Evolutionary conservation across 176 grass and related monocot genomes (phyloP), one percentile per base, ranked within the genome.

Genomic region (Pharus latifolius): DNA sequence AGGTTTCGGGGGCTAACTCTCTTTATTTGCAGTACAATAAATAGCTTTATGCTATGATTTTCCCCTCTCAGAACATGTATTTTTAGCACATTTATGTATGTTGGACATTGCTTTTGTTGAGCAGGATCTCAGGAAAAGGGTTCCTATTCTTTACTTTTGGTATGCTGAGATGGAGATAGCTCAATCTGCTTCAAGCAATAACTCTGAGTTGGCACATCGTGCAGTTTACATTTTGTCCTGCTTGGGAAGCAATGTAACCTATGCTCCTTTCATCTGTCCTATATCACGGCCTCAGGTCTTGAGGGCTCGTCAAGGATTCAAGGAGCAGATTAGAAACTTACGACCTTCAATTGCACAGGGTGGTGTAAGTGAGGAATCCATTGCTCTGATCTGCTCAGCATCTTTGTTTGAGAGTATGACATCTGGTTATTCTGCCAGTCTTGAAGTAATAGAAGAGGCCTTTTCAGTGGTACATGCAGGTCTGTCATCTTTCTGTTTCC

Each of bases 331-430:
- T 79, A 98, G 81, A 84, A 79, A 67, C 55, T 73, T 93, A 64
- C 51, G 13, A 65, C 74, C 67, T 59, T 3, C 65, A 60, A 74
- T 85, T 76, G 54, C 74, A 43, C 19, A 33, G 63, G 84, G 81
- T 85, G 44, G 40, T 72, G 59, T 93, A 51, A 82, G 80, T 60
- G 78, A 93, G 84, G 78, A 86, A 77, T 82, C 81, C 33, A 50
- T 93, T 85, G 86, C 94, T 87, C 67, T 93, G 30, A 80, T 93
- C 54, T 93, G 87, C 45, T 80, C 84, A 18, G 89, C 89, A 60
- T 93, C 86, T 72, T 81, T 98, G 84, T 98, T 98, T 48, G 89
- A 98, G 53, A 78, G 70, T 53, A 83, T 93, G 65, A 98, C 86
- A 38, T 85, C 79, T 40, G 89, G 87, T 81, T 98, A 53, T 80